Percentiles rank a stretch among this genome's conserved stretches.
phyloP scores from a whole-genome alignment of 2,329 filamentous ascomycete genomes.

The Trichophaea hybrida region DNA sequence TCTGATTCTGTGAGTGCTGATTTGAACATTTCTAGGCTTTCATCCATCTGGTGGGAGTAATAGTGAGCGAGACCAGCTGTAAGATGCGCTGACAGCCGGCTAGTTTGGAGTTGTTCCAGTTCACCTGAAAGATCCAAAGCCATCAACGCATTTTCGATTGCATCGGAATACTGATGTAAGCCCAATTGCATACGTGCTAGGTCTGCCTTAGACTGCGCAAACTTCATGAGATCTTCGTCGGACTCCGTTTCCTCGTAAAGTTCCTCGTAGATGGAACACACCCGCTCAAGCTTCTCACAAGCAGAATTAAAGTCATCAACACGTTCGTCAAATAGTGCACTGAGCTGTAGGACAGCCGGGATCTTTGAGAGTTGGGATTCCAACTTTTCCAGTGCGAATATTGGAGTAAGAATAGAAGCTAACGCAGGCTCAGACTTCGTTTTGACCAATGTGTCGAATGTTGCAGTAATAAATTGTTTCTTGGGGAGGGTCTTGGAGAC shows the following conservation, averaged over 20 bases:
- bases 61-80: constrained; percentile 75
- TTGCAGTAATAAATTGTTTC: constrained; percentile 59
- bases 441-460: constrained; percentile 66
- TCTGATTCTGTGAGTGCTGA: constrained; percentile 62
- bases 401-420: constrained; percentile 61
- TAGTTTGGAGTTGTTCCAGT: constrained; percentile 50
- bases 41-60: constrained; percentile 49
- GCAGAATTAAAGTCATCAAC: constrained; percentile 53
- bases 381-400: constrained; percentile 78
- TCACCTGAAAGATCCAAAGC: constrained; percentile 67
- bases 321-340: constrained; percentile 68
- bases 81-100: constrained; percentile 69
- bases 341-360: constrained; percentile 59
- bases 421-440: constrained; percentile 39
- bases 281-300: constrained; percentile 46
- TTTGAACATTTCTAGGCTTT: constrained; percentile 66
- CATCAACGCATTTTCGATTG: constrained; percentile 65
- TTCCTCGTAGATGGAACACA: constrained; percentile 58
- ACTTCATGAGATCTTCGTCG: constrained; percentile 53
- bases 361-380: constrained; percentile 56
- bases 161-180: constrained; percentile 46
- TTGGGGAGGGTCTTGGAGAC: constrained; percentile 14
- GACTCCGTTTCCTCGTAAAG: constrained; percentile 80
- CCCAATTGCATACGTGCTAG: constrained; percentile 73
- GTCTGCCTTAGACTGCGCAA: constrained; percentile 73